Base-by-base conservation (phyloP, 768 basidiomycete species). In the Galerina sulciceps region DNA sequence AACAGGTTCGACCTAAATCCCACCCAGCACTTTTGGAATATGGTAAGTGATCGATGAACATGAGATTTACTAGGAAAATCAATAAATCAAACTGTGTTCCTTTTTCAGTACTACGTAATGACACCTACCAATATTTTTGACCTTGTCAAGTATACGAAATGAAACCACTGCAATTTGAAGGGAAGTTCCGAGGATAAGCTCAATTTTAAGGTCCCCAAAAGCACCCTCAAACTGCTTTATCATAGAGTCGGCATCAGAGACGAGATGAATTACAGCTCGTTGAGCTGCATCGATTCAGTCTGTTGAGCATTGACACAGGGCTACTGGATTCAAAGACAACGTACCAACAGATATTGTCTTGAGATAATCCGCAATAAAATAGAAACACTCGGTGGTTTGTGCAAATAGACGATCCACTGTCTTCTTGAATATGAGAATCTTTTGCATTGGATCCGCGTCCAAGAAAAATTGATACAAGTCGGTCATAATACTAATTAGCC, bases 131-230 rank as follows among this genome's bases (percentile, higher is more conserved):
- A 58, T 51, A 10, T 53, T 58, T 37, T 46, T 22, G 13, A 58
- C 44, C 15, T 43, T 58, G 18, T 58, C 43, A 36, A 58, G 57
- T 37, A 58, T 58, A 6, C 51, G 50, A 47, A 46, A 58, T 6
- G 57, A 52, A 10, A 58, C 44, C 26, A 58, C 51, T 5, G 57
- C 50, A 4, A 43, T 52, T 38, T 58, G 57, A 17, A 58, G 57
- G 6, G 57, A 43, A 10, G 57, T 44, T 10, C 57, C 57, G 10
- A 58, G 35, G 48, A 53, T 53, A 6, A 58, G 57, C 35, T 53
- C 44, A 1, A 58, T 53, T n/a, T 58, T 58, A 14, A 58, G 31
- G 11, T 58, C 50, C 17, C 57, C 57, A 15, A 58, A 58, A 4
- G 57, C 49, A n/a, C 23, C 20, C 14, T 58, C 40, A 35, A 58